These are phyloP conservation scores for Codiaeum variegatum DNA, from an alignment of 441 rosid species.

Conservation along the genomic window DNA sequence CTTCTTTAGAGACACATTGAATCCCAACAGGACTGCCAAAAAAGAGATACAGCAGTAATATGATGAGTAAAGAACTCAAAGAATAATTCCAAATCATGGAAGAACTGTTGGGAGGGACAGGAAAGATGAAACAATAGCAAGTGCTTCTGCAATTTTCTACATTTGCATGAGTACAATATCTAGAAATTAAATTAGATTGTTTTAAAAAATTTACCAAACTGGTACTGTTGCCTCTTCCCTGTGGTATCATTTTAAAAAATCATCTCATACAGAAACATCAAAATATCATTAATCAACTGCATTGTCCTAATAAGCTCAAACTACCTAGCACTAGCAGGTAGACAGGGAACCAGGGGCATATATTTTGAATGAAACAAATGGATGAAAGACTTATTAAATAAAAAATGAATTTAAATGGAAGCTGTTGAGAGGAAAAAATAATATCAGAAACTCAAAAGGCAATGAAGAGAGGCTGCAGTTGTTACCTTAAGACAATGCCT, in stretches of 20 bases:
- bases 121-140: not conserved
- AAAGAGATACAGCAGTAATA: constrained; percentile 11
- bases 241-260: not conserved
- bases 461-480: constrained; percentile 9
- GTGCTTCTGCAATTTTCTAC: not conserved
- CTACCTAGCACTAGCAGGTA: not conserved
- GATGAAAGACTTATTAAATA: not conserved
- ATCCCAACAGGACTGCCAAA: constrained; percentile 79
- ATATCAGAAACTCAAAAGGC: not conserved
- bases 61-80: not conserved
- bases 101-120: not conserved
- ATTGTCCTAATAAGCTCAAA: not conserved
- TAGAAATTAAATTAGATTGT: not conserved
- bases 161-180: not conserved
- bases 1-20: constrained; percentile 85
- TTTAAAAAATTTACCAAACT: not conserved
- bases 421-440: not conserved
- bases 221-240: not conserved
- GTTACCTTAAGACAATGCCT: constrained; percentile 84
- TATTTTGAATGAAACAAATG: not conserved
- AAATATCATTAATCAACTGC: not conserved
- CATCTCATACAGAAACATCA: not conserved
- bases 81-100: not conserved
- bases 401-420: not conserved
- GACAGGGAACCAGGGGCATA: not conserved